Percentiles rank a stretch among this genome's conserved stretches.
phyloP scores from a whole-genome alignment of 805 yeast species.

The Yarrowia porcina region DNA sequence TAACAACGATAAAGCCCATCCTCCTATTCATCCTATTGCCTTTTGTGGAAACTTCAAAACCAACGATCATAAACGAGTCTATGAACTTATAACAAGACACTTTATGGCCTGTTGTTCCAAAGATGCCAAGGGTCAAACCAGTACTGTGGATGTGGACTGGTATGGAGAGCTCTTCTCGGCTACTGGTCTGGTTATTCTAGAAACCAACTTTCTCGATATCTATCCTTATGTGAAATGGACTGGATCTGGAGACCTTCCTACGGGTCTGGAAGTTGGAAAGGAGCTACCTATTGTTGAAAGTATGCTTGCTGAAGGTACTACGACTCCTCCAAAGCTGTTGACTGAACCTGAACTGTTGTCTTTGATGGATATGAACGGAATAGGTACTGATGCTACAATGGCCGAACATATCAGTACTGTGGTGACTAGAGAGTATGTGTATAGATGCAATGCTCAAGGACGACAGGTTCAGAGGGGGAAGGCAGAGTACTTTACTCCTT shows the following conservation, averaged over 20 bases:
- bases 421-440: constrained; percentile 61
- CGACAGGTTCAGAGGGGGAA: constrained; percentile 19
- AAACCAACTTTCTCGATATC: constrained; percentile 74
- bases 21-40: constrained; percentile 89
- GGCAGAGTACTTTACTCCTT: constrained; percentile 56
- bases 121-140: constrained; percentile 77
- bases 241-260: constrained; percentile 58
- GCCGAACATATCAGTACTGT: constrained; percentile 95
- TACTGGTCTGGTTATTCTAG: constrained; percentile 70
- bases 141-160: constrained; percentile 68
- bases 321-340: constrained; percentile 75
- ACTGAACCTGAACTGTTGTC: constrained; percentile 91
- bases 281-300: constrained; percentile 53
- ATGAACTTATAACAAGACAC: constrained; percentile 80
- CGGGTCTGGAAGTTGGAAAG: constrained; percentile 53
- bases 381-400: constrained; percentile 98
- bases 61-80: constrained; percentile 62
- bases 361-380: constrained; percentile 94
- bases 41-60: constrained; percentile 37
- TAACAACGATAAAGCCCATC: constrained; percentile 94
- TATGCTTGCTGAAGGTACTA: constrained; percentile 66
- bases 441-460: constrained; percentile 37
- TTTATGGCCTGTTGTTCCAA: constrained; percentile 89
- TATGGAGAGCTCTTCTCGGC: constrained; percentile 69
- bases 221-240: constrained; percentile 81